Conservation (phyloP, 805 yeast species). For the Kockiozyma suomiensis region DNA sequence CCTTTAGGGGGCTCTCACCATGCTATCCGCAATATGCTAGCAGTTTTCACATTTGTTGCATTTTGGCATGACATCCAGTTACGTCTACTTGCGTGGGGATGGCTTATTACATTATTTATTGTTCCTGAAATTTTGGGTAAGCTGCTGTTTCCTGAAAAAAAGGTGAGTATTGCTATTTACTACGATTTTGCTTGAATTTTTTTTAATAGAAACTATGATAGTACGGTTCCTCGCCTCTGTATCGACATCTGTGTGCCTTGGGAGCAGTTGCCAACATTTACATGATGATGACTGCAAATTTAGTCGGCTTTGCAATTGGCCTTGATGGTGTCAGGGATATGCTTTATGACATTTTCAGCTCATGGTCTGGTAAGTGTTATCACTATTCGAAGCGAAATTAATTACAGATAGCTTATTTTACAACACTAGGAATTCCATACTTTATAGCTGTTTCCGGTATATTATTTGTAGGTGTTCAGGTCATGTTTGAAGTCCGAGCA, state of each 20-base stretch:
- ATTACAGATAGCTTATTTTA: not conserved
- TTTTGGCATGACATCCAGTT: constrained; percentile 97
- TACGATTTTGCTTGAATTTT: no score
- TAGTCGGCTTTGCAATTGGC: constrained; percentile 94
- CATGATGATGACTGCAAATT: constrained; percentile 97
- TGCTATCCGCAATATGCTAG: constrained; percentile 72
- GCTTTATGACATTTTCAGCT: constrained; percentile 69
- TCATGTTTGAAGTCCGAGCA: constrained; percentile 92
- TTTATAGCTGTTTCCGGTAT: constrained; percentile 66
- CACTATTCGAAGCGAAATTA: not conserved
- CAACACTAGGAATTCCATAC: constrained; percentile 34
- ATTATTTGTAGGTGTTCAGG: constrained; percentile 82
- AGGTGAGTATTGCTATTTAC: constrained; percentile 11
- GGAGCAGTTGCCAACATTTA: constrained; percentile 91
- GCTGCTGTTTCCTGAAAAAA: constrained; percentile 41
- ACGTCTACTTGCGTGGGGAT: constrained; percentile 88
- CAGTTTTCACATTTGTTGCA: constrained; percentile 94
- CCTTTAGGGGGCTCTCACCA: constrained; percentile 85
- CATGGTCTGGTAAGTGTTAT: constrained; percentile 56
- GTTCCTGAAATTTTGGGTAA: constrained; percentile 81
- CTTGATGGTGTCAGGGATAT: constrained; percentile 75
- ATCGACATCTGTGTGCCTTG: constrained; percentile 74
- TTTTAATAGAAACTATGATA: constrained; percentile 33
- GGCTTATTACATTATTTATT: constrained; percentile 85
- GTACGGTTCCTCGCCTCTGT: constrained; percentile 62